Percentiles rank a stretch among this genome's conserved stretches.
Conservation (phyloP, 805 yeast species). For the Candida dajiaensis region DNA sequence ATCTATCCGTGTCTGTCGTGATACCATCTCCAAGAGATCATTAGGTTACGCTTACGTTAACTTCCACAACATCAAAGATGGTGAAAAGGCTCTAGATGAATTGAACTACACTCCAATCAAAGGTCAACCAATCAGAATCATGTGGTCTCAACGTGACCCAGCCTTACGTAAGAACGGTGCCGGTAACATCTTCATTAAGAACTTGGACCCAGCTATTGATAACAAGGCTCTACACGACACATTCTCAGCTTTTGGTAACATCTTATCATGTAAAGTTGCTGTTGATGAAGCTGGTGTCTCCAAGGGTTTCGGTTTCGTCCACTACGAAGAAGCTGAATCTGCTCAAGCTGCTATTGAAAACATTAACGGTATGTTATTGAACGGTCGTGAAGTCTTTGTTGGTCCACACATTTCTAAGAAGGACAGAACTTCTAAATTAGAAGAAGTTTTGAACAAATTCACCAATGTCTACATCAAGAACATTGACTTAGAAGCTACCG, state of each 20-base stretch:
- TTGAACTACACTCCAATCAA: constrained; percentile 91
- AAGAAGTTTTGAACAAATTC: constrained; percentile 85
- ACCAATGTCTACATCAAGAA: constrained; percentile 96
- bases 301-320: constrained; percentile 96
- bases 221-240: constrained; percentile 98
- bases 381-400: constrained; percentile 92
- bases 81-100: constrained; percentile 90
- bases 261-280: constrained; percentile 95
- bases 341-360: constrained; percentile 94
- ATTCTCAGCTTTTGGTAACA: constrained; percentile 92
- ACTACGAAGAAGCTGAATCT: constrained; percentile 87
- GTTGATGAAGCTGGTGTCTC: constrained; percentile 88
- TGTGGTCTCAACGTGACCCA: constrained; percentile 99
- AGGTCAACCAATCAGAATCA: constrained; percentile 96
- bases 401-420: constrained; percentile 89
- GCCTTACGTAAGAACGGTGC: constrained; percentile 89
- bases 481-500: constrained; percentile 64
- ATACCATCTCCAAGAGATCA: constrained; percentile 93
- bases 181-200: constrained; percentile 96
- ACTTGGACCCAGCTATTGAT: constrained; percentile 96
- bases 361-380: constrained; percentile 96
- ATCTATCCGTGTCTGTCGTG: constrained; percentile 98
- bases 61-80: constrained; percentile 84
- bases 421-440: constrained; percentile 92
- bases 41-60: constrained; percentile 98